These are phyloP conservation scores for Epichloe baconii DNA, from an alignment of 2,329 filamentous ascomycete genomes.

Conservation along the genomic window DNA sequence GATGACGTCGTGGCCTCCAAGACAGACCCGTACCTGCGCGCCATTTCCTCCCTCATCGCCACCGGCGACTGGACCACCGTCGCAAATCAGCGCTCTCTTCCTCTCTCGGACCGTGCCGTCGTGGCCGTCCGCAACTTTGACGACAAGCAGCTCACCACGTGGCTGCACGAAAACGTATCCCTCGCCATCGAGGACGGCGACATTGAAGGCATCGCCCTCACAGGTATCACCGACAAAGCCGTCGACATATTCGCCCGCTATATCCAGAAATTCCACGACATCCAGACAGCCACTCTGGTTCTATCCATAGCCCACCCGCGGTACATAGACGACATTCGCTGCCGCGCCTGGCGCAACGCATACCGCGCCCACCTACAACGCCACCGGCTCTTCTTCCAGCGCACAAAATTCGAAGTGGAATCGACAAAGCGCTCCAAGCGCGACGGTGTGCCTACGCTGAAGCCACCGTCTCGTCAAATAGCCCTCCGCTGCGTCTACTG, in stretches of 20 bases:
- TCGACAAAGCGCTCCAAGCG: slow-evolving; percentile 57
- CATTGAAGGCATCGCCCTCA: slow-evolving; percentile 65
- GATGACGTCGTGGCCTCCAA: slow-evolving; percentile 47
- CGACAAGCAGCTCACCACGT: slow-evolving; percentile 49
- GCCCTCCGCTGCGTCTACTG: slow-evolving; percentile 68
- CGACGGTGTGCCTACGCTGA: slow-evolving; percentile 48
- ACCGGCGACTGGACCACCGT: slow-evolving; percentile 66
- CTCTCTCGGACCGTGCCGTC: slow-evolving; percentile 60
- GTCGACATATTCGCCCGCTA: slow-evolving; percentile 68
- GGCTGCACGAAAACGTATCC: slow-evolving; percentile 53
- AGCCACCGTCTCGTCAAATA: slow-evolving; percentile 54
- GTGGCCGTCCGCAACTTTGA: slow-evolving; percentile 56
- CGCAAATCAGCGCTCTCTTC: slow-evolving; percentile 58
- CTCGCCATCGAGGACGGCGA: slow-evolving; percentile 53
- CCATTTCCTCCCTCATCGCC: slow-evolving; percentile 65
- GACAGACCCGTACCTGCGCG: slow-evolving; percentile 66
- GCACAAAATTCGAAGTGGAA: slow-evolving; percentile 66
- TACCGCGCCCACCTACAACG: slow-evolving; percentile 61
- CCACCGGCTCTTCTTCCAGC: slow-evolving; percentile 60
- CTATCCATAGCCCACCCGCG: slow-evolving; percentile 61
- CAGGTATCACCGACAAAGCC: slow-evolving; percentile 58
- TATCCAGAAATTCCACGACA: slow-evolving; percentile 61
- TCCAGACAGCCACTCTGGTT: slow-evolving; percentile 66
- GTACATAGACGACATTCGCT: slow-evolving; percentile 67
- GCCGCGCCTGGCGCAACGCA: slow-evolving; percentile 56